Percentiles rank a stretch among this genome's conserved stretches.
Conservation (phyloP, 2,329 filamentous ascomycete species). For the Colletotrichum spaethianum region DNA sequence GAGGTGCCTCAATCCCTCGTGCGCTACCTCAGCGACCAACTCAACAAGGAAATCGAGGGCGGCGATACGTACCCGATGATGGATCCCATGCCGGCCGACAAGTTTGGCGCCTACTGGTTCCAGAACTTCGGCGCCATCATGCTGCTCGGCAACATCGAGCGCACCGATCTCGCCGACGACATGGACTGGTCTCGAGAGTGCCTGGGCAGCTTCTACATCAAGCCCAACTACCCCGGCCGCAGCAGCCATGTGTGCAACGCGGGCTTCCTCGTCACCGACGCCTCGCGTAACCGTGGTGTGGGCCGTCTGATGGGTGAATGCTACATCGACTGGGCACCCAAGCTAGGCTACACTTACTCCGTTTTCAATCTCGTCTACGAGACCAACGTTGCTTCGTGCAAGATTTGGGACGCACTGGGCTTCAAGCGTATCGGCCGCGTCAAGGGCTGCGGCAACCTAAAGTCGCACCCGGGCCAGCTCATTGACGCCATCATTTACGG, state of each 20-base stretch:
- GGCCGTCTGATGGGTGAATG: constrained; percentile 83
- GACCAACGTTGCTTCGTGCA: constrained; percentile 90
- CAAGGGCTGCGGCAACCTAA: constrained; percentile 78
- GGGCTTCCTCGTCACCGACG: constrained; percentile 82
- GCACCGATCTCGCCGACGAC: constrained; percentile 70
- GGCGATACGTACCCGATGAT: constrained; percentile 94
- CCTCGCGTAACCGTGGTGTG: constrained; percentile 80
- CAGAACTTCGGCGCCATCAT: constrained; percentile 91
- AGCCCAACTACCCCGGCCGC: constrained; percentile 92
- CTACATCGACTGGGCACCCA: constrained; percentile 83
- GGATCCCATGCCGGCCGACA: constrained; percentile 79
- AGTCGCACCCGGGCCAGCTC: constrained; percentile 76
- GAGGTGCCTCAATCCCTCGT: constrained; percentile 84
- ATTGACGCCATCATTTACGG: constrained; percentile 87
- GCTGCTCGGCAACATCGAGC: constrained; percentile 82
- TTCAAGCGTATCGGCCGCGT: constrained; percentile 94
- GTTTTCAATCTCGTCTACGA: constrained; percentile 97
- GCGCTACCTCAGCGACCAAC: constrained; percentile 83
- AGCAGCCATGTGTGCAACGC: constrained; percentile 94
- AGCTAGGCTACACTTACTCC: constrained; percentile 89
- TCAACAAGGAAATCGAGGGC: constrained; percentile 92
- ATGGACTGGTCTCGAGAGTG: constrained; percentile 86
- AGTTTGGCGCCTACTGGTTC: constrained; percentile 90
- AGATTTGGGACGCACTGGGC: constrained; percentile 91
- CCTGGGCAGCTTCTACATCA: constrained; percentile 93